Base-by-base conservation (phyloP, 768 basidiomycete genomes). In the Collybiopsis confluens region DNA sequence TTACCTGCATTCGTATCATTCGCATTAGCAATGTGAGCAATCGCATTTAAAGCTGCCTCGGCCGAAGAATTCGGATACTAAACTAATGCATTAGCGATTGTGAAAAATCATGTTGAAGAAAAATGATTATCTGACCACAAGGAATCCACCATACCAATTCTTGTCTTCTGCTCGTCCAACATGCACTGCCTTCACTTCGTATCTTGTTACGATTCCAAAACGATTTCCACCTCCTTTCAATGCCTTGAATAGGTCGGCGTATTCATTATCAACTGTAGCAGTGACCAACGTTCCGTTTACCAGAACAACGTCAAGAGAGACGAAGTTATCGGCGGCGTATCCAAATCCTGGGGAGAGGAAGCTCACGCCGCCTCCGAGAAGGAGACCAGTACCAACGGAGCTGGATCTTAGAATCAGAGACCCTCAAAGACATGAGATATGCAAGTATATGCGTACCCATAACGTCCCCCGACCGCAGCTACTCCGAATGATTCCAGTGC, bases 191-290 rank as follows among this genome's bases (percentile, higher is more conserved):
- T 68, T 54, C 9, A 78, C 64, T 36, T 71, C 71, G 51, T 74
- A 76, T 15, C 74, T 64, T 16, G 75, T 75, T 18, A 75, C 73
- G 42, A 78, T 75, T 2, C 74, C 75, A 56, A 75, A 75, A 7
- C 74, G 67, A 60, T 72, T 76, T 3, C 65, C 74, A 15, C 74
- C 74, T 2, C 75, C 75, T 55, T 76, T 75, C 42, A 78, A 61
- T 5, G 74, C 74, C 33, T 68, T 65, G 62, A 78, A 75, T n/a
- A 78, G 65, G 54, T 76, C 75, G 2, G 69, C 60, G 46, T 75
- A 71, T 57, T 69, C 44, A 47, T 76, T 76, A 3, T 63, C 68
- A 6, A 68, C 68, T 1, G 65, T 76, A 1, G 73, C 74, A 11
- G 74, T 75, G 3, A 76, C 71, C 3, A 73, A 49, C 18, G 65